Base-by-base conservation (phyloP, 2,329 filamentous ascomycete species). In the Fusarium verrucosum region DNA sequence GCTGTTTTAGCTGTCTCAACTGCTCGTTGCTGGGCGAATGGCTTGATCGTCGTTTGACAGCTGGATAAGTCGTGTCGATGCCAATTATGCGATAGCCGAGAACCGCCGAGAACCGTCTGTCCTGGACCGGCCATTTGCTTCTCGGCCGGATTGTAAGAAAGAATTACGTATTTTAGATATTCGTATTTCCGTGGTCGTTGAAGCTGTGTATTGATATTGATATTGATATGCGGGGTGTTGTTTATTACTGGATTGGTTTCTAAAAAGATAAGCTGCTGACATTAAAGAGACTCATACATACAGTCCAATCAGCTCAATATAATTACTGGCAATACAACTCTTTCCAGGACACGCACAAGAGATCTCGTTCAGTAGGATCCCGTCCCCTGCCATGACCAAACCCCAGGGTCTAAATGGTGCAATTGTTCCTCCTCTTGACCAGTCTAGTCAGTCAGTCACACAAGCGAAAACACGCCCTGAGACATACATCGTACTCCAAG, bases 21-120 rank as follows among this genome's bases (percentile, higher is more conserved):
- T 38, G 32, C 30, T 23, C 19, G 36, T 37, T 46, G 28, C 36
- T n/a, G 16, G 19, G 20, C 25, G 30, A 33, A 33, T 57, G 32
- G 33, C 44, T 65, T 46, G 57, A 56, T 65, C 54, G 43, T 62
- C 53, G 25, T 30, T 41, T 41, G 17, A 38, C 26, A 43, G 49
- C 20, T 45, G 44, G 35, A 40, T 19, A 22, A 8, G 33, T 16
- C 30, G 14, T 32, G 30, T 32, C 30, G 30, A 32, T 20, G 22
- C 25, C 23, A 23, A 61, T 65, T 54, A 50, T 57, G 42, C 25
- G 25, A 37, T 51, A 16, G 10, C 64, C 64, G 64, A 66, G n/a
- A 50, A 58, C 64, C 64, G 50, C 60, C 64, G 54, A 67, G 14
- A 37, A 23, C 62, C 62, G 62, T 49, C 16, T 28, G 16, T 26